Base-by-base conservation (phyloP, 106 monocot species). In the Platanthera guangdongensis region DNA sequence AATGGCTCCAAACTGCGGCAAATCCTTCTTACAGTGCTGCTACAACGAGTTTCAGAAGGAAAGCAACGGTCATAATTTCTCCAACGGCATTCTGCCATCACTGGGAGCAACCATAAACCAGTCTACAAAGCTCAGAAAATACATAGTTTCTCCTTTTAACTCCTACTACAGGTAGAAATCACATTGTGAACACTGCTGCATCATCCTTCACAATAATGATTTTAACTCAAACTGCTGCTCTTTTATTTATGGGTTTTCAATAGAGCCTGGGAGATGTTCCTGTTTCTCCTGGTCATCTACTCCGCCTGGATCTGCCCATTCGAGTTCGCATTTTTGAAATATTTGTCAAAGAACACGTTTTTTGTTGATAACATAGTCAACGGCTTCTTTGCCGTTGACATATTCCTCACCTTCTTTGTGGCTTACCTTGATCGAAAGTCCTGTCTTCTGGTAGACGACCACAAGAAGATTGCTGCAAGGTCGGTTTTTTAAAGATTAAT, bases 261-360 rank as follows among this genome's bases (percentile, higher is more conserved):
- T 15, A 88, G 91, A 81, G 86, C 84, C 8, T 91, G 91, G 91
- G 78, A 88, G 69, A 82, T 75, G 57, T 91, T 88, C 77, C 88
- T 91, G 52, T 81, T 88, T 48, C 12, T 91, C 21, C 80, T 91
- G 47, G 91, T 91, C 16, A 76, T 91, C 73, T 85, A 82, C 53
- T 91, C 91, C 3, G 86, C 88, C 19, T 91, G 88, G 88, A 75
- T 91, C 47, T 91, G 91, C 82, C 91, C 91, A 7, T 88, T 91
- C 22, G 91, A 91, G 71, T 78, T 91, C 54, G 91, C 84, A 51
- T 91, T 91, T 76, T 52, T 84, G 48, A 86, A 74, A 82, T 80
- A 86, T 71, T 64, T 88, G 75, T 82, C 91, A 25, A 21, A 73
- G 8, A 76, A 59, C 12, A 59, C 84, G 16, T 82, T 82, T 50